These are phyloP conservation scores for Alternaria tenuissima DNA, from an alignment of 2,329 filamentous ascomycete genomes.

Conservation along the genomic window DNA sequence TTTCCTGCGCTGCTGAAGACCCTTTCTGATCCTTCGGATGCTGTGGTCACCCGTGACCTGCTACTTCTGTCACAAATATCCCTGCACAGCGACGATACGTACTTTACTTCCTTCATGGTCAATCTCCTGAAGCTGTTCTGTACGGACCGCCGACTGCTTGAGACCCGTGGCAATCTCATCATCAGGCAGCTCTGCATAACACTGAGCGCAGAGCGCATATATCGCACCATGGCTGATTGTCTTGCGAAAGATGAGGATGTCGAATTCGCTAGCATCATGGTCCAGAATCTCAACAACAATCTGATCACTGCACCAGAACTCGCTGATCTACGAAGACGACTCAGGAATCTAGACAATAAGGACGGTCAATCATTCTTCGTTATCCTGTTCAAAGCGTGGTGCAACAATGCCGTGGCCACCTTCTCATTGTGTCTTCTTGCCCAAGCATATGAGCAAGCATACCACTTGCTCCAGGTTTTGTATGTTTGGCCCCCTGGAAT, in stretches of 20 bases:
- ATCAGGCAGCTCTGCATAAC: constrained; percentile 94
- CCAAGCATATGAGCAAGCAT: constrained; percentile 97
- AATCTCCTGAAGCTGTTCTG: constrained; percentile 94
- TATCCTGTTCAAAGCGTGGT: constrained; percentile 94
- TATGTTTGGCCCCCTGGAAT: constrained; percentile 54
- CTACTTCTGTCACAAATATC: constrained; percentile 96
- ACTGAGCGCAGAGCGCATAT: constrained; percentile 92
- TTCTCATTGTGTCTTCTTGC: constrained; percentile 95
- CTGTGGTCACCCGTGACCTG: constrained; percentile 92
- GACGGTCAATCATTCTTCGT: constrained; percentile 97
- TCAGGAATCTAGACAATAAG: constrained; percentile 90
- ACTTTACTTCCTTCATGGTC: constrained; percentile 98
- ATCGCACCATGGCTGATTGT: constrained; percentile 92
- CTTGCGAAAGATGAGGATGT: constrained; percentile 98
- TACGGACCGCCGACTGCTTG: constrained; percentile 88
- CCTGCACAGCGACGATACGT: constrained; percentile 93
- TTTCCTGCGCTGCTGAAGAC: constrained; percentile 97
- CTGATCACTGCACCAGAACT: constrained; percentile 96
- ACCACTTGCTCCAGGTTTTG: constrained; percentile 96
- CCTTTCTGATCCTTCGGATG: constrained; percentile 91
- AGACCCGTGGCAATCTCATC: constrained; percentile 93
- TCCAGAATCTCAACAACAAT: constrained; percentile 99
- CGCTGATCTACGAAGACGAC: constrained; percentile 84
- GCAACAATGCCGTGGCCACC: constrained; percentile 96
- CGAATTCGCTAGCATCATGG: constrained; percentile 99